These are phyloP conservation scores for Quaeritorhiza haematococci DNA, from an alignment of 371 early-diverging fungal genomes.

Conservation along the genomic window DNA sequence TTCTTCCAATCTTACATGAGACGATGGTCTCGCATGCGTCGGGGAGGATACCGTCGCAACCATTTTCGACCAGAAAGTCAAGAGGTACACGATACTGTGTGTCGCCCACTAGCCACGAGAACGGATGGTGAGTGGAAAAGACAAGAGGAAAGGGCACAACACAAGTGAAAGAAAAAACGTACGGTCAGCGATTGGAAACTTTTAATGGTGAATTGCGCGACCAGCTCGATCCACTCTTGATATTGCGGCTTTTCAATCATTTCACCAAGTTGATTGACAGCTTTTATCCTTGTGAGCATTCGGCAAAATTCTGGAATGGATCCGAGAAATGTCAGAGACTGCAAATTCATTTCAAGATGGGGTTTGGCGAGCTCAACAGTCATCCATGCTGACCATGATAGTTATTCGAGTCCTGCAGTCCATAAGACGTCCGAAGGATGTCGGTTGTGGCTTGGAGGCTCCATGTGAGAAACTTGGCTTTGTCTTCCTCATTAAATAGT, in stretches of 20 bases:
- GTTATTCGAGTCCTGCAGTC: constrained; percentile 68
- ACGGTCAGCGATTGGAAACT: constrained; percentile 74
- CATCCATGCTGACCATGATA: constrained; percentile 46
- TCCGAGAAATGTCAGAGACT: not conserved
- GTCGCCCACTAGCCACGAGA: constrained; percentile 58
- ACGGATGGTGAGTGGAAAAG: not conserved
- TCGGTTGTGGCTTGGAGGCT: constrained; percentile 69
- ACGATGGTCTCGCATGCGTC: constrained; percentile 5
- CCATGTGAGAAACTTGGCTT: constrained; percentile 59
- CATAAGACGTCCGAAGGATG: constrained; percentile 57
- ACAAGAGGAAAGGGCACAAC: not conserved
- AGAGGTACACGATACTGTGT: constrained; percentile 70
- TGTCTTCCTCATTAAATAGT: constrained; percentile 70
- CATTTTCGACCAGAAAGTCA: constrained; percentile 74
- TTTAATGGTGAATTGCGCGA: constrained; percentile 70
- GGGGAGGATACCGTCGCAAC: constrained; percentile 19
- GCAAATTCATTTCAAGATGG: not conserved
- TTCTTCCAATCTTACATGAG: constrained; percentile 14
- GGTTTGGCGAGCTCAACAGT: not conserved
- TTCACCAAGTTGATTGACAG: constrained; percentile 72
- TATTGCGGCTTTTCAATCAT: constrained; percentile 66
- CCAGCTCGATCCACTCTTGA: constrained; percentile 64
- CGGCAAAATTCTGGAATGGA: constrained; percentile 63
- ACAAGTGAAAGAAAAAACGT: constrained; percentile 3
- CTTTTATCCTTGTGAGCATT: constrained; percentile 74